phyloP scores from a whole-genome alignment of 2,329 filamentous ascomycete species.

The Trichoderma koningiopsis region DNA sequence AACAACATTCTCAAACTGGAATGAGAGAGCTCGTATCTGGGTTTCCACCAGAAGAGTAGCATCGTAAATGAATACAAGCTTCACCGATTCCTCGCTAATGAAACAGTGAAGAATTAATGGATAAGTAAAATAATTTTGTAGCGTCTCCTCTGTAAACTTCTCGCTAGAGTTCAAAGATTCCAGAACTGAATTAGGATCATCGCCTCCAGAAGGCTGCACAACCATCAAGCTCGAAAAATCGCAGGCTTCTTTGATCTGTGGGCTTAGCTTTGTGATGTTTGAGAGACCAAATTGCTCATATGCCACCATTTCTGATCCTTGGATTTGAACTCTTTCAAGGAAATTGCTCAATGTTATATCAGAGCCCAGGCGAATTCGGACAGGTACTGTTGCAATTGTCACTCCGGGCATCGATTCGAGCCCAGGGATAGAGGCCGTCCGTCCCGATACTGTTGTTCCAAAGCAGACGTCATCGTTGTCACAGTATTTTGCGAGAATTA shows the following conservation, averaged over 20 bases:
- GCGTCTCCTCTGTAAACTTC: background rate
- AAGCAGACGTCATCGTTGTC: slow-evolving; percentile 21
- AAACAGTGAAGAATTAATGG: slow-evolving; percentile 16
- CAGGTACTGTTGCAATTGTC: slow-evolving; percentile 18
- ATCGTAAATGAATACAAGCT: slow-evolving; percentile 11
- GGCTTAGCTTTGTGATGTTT: slow-evolving; percentile 14
- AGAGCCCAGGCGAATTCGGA: background rate
- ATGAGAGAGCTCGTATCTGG: background rate
- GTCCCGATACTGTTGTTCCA: slow-evolving; percentile 21
- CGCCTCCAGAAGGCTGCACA: slow-evolving; percentile 20
- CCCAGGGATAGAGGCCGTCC: slow-evolving; percentile 10
- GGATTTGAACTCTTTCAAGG: slow-evolving; percentile 9
- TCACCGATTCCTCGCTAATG: background rate
- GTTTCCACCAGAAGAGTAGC: background rate
- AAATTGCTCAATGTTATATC: background rate
- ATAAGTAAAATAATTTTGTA: slow-evolving; percentile 20
- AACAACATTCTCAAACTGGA: slow-evolving; percentile 19
- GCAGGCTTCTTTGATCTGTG: slow-evolving; percentile 25
- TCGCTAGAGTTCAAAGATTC: background rate
- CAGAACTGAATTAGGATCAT: background rate
- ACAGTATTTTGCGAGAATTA: slow-evolving; percentile 17
- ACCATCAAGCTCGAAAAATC: slow-evolving; percentile 26
- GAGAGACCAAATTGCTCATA: slow-evolving; percentile 16
- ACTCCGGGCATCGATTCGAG: slow-evolving; percentile 2
- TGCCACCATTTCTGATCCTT: slow-evolving; percentile 14